Percentiles rank a stretch among this genome's conserved stretches.
Evolutionary conservation across 148 eudicot species (phyloP).

Genomic region (Mesembryanthemum crystallinum): DNA sequence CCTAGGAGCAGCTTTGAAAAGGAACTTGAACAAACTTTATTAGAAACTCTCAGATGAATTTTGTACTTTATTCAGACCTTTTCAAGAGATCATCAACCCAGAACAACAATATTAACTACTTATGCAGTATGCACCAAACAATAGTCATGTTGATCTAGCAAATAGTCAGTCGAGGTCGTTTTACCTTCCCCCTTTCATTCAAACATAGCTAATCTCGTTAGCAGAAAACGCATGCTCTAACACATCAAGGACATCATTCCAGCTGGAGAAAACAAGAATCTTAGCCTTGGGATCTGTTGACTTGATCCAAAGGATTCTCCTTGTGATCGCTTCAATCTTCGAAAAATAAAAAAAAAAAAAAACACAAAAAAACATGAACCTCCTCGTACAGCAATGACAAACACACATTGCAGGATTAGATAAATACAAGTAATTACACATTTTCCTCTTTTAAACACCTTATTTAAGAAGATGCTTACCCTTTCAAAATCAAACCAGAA

Average conservation of each 20-base stretch:
- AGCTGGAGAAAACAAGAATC: slow-evolving; percentile 90
- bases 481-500: too few species aligned
- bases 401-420: too few species aligned
- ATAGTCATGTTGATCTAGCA: background rate
- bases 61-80: background rate
- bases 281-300: slow-evolving; percentile 65
- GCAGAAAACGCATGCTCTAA: slow-evolving; percentile 83
- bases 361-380: slow-evolving; percentile 6
- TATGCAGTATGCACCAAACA: background rate
- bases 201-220: slow-evolving; percentile 62
- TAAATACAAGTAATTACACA: too few species aligned
- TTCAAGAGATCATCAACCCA: too few species aligned
- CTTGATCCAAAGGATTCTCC: slow-evolving; percentile 81
- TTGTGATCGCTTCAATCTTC: slow-evolving; percentile 90
- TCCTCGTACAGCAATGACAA: background rate
- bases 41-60: background rate
- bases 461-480: background rate
- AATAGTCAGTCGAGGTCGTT: background rate
- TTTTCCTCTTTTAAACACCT: background rate
- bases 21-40: background rate
- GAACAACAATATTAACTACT: background rate
- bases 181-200: slow-evolving; percentile 96
- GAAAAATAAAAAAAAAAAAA: slow-evolving; percentile 5
- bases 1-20: too few species aligned
- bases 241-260: slow-evolving; percentile 96